phyloP scores from a whole-genome alignment of 768 basidiomycete genomes.

The Suillus alpinus region DNA sequence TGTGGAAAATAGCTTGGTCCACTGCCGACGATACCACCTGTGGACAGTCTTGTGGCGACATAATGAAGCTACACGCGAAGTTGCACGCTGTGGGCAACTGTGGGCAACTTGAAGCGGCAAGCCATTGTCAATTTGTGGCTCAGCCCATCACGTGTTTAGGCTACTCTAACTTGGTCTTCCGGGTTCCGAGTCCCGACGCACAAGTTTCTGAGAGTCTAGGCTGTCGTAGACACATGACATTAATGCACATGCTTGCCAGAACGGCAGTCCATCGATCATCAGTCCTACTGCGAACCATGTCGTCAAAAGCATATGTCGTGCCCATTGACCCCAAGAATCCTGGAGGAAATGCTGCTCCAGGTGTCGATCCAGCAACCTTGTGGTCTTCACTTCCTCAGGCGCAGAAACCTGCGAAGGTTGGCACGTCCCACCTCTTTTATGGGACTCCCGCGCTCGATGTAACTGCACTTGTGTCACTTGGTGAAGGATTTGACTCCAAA shows the following conservation, averaged over 20 bases:
- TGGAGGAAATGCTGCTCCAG: slow-evolving; percentile 26
- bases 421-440: slow-evolving; percentile 65
- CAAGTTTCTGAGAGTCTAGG: slow-evolving; percentile 6
- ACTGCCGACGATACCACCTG: not conserved
- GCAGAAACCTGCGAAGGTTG: slow-evolving; percentile 55
- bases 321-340: slow-evolving; percentile 51
- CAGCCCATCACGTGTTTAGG: no score
- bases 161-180: no score
- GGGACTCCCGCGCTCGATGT: slow-evolving; percentile 44
- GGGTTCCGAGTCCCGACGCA: slow-evolving; percentile 1
- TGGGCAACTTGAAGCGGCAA: no score
- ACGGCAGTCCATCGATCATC: slow-evolving; percentile 20
- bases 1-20: not conserved
- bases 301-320: slow-evolving; percentile 54
- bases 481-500: slow-evolving; percentile 50
- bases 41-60: not conserved
- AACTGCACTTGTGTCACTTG: slow-evolving; percentile 57
- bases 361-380: slow-evolving; percentile 45
- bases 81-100: no score
- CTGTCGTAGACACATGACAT: slow-evolving; percentile 15
- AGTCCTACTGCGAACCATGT: slow-evolving; percentile 39
- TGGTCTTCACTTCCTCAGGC: slow-evolving; percentile 51
- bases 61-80: not conserved
- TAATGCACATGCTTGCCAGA: slow-evolving; percentile 15
- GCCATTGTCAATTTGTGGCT: no score